Conservation (phyloP, 2,329 filamentous ascomycete species). For the Fusarium sp. region DNA sequence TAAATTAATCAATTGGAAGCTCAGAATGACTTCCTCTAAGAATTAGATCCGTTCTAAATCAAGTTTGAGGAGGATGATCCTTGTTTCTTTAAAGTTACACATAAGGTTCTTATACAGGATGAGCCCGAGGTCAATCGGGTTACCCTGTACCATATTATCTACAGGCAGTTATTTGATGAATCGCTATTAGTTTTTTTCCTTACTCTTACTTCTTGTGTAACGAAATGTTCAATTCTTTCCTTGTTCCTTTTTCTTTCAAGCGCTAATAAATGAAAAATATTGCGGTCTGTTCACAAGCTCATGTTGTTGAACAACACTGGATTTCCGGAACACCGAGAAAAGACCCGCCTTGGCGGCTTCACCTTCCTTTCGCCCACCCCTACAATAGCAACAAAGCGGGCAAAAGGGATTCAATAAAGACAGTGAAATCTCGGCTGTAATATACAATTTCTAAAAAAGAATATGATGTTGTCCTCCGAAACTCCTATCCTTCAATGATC, state of each 20-base stretch:
- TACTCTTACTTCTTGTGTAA: no score
- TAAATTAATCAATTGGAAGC: not conserved
- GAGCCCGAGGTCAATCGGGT: not conserved
- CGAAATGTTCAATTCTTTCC: accelerated
- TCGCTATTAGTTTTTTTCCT: not conserved
- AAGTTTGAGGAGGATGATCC: not conserved
- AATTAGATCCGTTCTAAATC: not conserved
- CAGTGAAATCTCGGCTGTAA: accelerated
- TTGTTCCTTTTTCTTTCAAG: not conserved
- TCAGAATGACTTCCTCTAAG: not conserved
- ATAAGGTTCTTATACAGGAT: not conserved
- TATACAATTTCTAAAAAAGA: not conserved
- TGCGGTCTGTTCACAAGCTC: not conserved
- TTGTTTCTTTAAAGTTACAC: not conserved
- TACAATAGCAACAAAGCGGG: accelerated
- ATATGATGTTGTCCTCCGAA: not conserved
- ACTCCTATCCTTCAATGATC: accelerated
- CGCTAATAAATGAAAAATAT: not conserved
- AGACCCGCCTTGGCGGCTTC: not conserved
- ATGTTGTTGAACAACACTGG: not conserved
- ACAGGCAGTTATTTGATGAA: not conserved
- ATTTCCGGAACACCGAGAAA: not conserved
- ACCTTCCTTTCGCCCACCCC: not conserved
- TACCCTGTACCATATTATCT: not conserved
- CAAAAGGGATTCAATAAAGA: not conserved